A percentile compares a stretch with the other conserved stretches of the same genome.
Conservation (phyloP, 768 basidiomycete genomes). For the Omphalotus guepiniiformis region DNA sequence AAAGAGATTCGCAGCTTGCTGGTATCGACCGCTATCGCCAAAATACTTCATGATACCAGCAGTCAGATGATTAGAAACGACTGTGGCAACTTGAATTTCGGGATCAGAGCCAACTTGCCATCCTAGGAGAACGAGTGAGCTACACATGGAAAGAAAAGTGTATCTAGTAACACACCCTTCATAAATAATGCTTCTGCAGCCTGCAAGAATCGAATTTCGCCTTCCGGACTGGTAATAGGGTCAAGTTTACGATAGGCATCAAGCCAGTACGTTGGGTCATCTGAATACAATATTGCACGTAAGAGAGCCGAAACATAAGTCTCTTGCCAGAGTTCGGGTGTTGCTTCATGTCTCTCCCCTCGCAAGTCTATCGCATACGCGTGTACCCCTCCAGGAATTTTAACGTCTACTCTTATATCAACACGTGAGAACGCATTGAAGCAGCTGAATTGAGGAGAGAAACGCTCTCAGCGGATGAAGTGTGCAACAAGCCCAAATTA, state of each 20-base stretch:
- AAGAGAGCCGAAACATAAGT: slow-evolving; percentile 93
- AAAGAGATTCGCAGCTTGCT: slow-evolving; percentile 88
- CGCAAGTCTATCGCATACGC: slow-evolving; percentile 92
- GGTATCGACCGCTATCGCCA: slow-evolving; percentile 83
- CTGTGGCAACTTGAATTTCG: slow-evolving; percentile 96
- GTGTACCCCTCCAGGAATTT: slow-evolving; percentile 95
- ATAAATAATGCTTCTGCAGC: slow-evolving; percentile 85
- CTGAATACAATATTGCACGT: slow-evolving; percentile 90
- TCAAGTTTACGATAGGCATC: slow-evolving; percentile 96
- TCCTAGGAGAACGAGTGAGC: slow-evolving; percentile 41
- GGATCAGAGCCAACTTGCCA: slow-evolving; percentile 99
- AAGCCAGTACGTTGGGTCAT: slow-evolving; percentile 86
- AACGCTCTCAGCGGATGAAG: not conserved
- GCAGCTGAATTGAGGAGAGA: slow-evolving; percentile 47
- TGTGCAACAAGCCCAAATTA: slow-evolving; percentile 5
- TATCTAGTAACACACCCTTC: slow-evolving; percentile 52
- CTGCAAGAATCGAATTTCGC: slow-evolving; percentile 86
- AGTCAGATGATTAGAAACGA: slow-evolving; percentile 94
- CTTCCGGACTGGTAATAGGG: slow-evolving; percentile 85
- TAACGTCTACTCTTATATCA: slow-evolving; percentile 95
- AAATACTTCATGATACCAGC: slow-evolving; percentile 97
- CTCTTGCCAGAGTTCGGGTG: slow-evolving; percentile 93
- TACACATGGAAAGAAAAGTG: not conserved
- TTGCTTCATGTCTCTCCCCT: slow-evolving; percentile 93
- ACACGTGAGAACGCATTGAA: slow-evolving; percentile 98